Base-by-base conservation (phyloP, 352 stramenopile species). In the Phytophthora boehmeriae region DNA sequence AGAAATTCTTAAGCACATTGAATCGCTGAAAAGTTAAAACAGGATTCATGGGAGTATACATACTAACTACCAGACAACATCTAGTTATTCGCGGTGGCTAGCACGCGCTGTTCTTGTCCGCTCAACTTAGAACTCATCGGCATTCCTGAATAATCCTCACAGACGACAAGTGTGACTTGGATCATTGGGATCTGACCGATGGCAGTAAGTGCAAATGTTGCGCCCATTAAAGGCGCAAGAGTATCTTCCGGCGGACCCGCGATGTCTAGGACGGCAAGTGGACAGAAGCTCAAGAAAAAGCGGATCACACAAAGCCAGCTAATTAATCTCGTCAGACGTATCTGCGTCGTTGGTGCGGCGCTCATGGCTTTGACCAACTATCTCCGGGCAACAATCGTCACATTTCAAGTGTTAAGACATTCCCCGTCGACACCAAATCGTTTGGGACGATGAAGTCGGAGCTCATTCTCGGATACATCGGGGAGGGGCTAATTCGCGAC, bases 341-440 rank as follows among this genome's bases (percentile, higher is more conserved):
- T 68, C 16, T 51, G 39, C 32, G 58, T 58, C 13, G 52, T 75
- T n/a, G 63, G 51, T 4, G 58, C 67, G 20, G 63, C 67, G 16
- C 45, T 75, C 23, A 62, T 76, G 59, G 73, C 62, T 43, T 56
- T 73, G 49, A 56, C 51, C 42, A 72, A 72, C 13, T 70, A 68
- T 19, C 20, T 73, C 8, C 28, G 61, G 17, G 62, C 63, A 9
- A 71, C 65, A 5, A 59, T 70, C 30, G 63, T 61, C 28, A 75
- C 67, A 3, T 64, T 75, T 19, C 38, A 72, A 20, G 63, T 72
- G 14, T 22, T 72, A 5, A 17, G 53, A 49, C 53, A 48, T 8
- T 34, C 58, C 51, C 36, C 32, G 28, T 68, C 30, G 45, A 47
- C 34, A 42, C 52, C 16, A 54, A 48, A 53, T 51, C 67, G 2